Base-by-base conservation (phyloP, 2,329 filamentous ascomycete genomes). In the Leptosphaerulina australis region DNA sequence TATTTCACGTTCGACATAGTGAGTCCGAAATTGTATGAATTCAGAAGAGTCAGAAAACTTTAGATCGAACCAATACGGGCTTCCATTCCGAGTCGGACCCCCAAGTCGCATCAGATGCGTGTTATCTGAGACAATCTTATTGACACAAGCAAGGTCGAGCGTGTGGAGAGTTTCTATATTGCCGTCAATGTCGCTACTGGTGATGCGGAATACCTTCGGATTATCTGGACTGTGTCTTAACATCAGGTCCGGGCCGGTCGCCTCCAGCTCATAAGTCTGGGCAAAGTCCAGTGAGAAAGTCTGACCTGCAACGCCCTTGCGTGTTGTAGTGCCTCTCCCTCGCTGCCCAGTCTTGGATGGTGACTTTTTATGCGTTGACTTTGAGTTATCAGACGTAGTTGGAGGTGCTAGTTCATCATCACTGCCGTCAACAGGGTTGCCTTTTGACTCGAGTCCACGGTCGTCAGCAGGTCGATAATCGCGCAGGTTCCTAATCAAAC, bases 251-350 rank as follows among this genome's bases (percentile, higher is more conserved):
- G 14, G 6, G 1, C 22, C 21, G 20, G 12, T 15, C 8, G 18
- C n/a, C 12, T 48, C 37, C n/a, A 52, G 58, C 2, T 48, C 40
- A 36, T 55, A 52, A 8, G 63, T 46, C 24, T 60, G 56, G 21
- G 60, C 62, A 31, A 46, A 66, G 2, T 26, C 28, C 4, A 71
- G 41, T 9, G 38, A 49, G 58, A 62, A 69, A 5, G 12, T 15
- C 18, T 41, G 14, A 7, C 36, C 18, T 3, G 22, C 11, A 3
- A 35, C 29, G 8, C 5, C n/a, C 17, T 28, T 46, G n/a, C 30
- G 43, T 22, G 51, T 53, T 5, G 33, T 18, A 15, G 30, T 9
- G 11, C 31, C 44, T 3, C 50, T 53, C 7, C 29, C 37, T 12
- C 24, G 20, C 12, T 44, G 44, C n/a, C 20, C 28, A 10, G 30